Percentiles rank a stretch among this genome's conserved stretches.
Conservation (phyloP, 805 yeast genomes). For the Suhomyces tanzawaensis region DNA sequence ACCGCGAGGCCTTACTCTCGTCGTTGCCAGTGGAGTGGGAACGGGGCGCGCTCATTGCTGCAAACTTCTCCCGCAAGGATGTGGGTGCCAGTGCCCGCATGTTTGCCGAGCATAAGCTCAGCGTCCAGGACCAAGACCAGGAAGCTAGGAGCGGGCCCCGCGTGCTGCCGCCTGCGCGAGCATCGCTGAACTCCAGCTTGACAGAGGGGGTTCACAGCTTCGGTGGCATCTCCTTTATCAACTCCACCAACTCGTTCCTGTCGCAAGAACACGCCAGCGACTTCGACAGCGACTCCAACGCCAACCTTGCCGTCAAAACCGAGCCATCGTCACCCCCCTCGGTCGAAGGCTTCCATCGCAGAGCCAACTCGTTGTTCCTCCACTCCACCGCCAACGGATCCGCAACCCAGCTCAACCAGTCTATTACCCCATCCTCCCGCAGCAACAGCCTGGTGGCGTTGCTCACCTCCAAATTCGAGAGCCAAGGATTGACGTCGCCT, state of each 20-base stretch:
- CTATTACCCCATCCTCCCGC: background rate
- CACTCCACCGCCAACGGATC: constrained; percentile 1
- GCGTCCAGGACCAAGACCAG: constrained; percentile 8
- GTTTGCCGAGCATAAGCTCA: constrained; percentile 33
- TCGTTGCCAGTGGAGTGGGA: constrained; percentile 46
- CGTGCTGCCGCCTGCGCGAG: too few species aligned
- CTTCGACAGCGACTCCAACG: constrained; percentile 24
- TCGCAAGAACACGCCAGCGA: constrained; percentile 17
- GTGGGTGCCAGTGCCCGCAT: constrained; percentile 24
- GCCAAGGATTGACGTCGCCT: constrained; percentile 24
- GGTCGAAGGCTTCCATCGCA: constrained; percentile 12
- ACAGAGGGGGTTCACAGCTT: too few species aligned
- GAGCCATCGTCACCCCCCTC: constrained; percentile 6
- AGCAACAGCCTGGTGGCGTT: constrained; percentile 21
- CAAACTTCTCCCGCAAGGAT: constrained; percentile 28
- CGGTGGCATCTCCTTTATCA: too few species aligned
- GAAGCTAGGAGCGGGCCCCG: too few species aligned
- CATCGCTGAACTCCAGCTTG: too few species aligned
- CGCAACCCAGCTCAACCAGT: background rate
- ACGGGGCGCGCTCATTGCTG: constrained; percentile 42
- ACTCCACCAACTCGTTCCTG: too few species aligned
- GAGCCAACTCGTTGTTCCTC: constrained; percentile 17
- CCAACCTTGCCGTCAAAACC: constrained; percentile 1
- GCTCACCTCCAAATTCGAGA: constrained; percentile 27
- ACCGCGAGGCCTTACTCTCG: constrained; percentile 37